Evolutionary conservation across 2,329 filamentous ascomycete genomes (phyloP).

Genomic region (Xylariomycetidae sp.): DNA sequence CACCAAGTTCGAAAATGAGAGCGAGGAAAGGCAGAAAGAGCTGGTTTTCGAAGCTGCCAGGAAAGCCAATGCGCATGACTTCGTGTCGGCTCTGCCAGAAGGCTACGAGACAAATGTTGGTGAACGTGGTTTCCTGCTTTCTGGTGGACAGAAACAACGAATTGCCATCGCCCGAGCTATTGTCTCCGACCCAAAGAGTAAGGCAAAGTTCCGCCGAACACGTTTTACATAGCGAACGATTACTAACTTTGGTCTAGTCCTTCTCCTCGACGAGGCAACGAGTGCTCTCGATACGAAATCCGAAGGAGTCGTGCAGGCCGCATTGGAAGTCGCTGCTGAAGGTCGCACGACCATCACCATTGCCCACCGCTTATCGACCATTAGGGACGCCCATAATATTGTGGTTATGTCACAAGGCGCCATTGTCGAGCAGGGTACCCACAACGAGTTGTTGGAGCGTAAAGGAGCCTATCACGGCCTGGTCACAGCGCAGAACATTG

Average conservation of each 20-base stretch:
- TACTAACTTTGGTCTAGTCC: conserved; percentile 39
- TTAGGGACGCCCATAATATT: conserved; percentile 91
- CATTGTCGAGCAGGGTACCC: conserved; percentile 91
- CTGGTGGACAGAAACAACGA: conserved; percentile 93
- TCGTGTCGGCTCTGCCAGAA: conserved; percentile 76
- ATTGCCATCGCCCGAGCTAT: conserved; percentile 91
- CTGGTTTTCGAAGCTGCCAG: conserved; percentile 77
- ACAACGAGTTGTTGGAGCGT: conserved; percentile 69
- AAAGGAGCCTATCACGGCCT: conserved; percentile 76
- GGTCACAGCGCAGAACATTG: conserved; percentile 83
- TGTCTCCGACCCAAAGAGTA: conserved; percentile 80
- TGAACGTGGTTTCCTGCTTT: conserved; percentile 86
- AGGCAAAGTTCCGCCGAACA: conserved; percentile 14
- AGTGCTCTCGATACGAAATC: conserved; percentile 91
- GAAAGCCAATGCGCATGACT: conserved; percentile 93
- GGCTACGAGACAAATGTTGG: conserved; percentile 94
- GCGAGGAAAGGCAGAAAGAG: conserved; percentile 62
- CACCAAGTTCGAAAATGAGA: conserved; percentile 65
- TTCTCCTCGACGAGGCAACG: conserved; percentile 92
- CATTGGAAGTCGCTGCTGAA: conserved; percentile 77
- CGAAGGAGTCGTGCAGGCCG: conserved; percentile 90
- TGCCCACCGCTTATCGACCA: conserved; percentile 90
- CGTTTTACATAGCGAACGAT: background rate
- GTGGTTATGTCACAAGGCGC: conserved; percentile 81
- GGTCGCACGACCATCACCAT: conserved; percentile 95